Base-by-base conservation (phyloP, 257 asterid species). In the Misopates orontium region DNA sequence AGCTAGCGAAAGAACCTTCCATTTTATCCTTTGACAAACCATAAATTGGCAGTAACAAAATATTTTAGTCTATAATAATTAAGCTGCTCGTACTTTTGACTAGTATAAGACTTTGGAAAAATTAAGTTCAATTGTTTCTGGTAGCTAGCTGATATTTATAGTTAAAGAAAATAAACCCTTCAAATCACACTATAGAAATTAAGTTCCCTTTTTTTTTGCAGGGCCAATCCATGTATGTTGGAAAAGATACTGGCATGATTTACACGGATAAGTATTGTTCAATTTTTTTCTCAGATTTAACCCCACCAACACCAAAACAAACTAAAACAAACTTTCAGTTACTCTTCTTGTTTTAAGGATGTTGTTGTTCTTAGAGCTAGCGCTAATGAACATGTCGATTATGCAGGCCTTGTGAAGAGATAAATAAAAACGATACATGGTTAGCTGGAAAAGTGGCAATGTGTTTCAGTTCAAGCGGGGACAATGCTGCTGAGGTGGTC, bases 171-270 rank as follows among this genome's bases (percentile, higher is more conserved):
- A 28, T 6, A 2, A 28, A 2, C 6, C 36, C 36, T 6, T 28
- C 36, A n/a, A n/a, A n/a, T n/a, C n/a, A n/a, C n/a, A n/a, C n/a
- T n/a, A n/a, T n/a, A n/a, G n/a, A n/a, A n/a, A n/a, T n/a, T n/a
- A n/a, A n/a, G n/a, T 17, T 31, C 55, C 9, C 8, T 24, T 62
- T 44, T n/a, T 23, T 19, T 67, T 39, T 32, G 62, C 55, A 82
- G 84, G 84, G 84, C 31, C 69, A 64, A 58, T 51, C 77, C n/a
- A 25, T 64, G 56, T 79, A 59, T 56, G 63, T 51, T 0, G 82
- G 82, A 53, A 41, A 53, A 0, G 78, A 74, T 5, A 76, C 67
- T 4, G 80, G 77, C 48, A 31, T 82, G 45, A 50, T 50, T 17
- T 53, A 45, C 71, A 68, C 60, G 7, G 62, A 60, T 41, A 53